Base-by-base conservation (phyloP, 2,329 filamentous ascomycete species). In the Helminthosporium solani region DNA sequence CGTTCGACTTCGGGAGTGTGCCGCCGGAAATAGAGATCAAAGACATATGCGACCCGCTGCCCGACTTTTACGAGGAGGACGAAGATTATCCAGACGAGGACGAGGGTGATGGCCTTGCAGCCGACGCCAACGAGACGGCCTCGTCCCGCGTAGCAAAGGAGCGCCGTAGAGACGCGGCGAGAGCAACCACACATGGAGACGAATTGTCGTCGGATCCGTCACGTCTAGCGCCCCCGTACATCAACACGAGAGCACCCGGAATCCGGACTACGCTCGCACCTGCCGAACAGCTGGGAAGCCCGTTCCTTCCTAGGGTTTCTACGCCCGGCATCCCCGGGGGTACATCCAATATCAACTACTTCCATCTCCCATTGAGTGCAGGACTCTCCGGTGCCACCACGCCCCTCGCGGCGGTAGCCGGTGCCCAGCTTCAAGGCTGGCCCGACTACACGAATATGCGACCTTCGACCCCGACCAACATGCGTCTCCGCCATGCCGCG, bases 11-110 rank as follows among this genome's bases (percentile, higher is more conserved):
- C 68, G 94, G 94, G 38, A 83, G 78, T 21, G 84, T 92, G 40
- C 79, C 88, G 31, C 94, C 94, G 1, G 82, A 88, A 58, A 81
- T 99, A 33, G 90, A 95, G 66, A 85, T 99, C 62, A 97, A 96
- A 73, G 94, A 97, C 70, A 91, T 99, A 50, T 95, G 92, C 59
- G 91, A 99, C 67, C 94, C 94, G 2, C 80, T 97, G 47, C 86
- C 90, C 0, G 94, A 99, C 63, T 99, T 99, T 66, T 99, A 99
- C 75, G 94, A 96, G 60, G 85, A 88, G 57, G 83, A 87, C 20
- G 75, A 84, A 30, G 86, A 87, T 49, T 79, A 81, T 18, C 77
- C 81, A 20, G 79, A 81, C 31, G 79, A 76, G 30, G 80, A 83
- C 11, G 77, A 77, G 8, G 65, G 59, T 49, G 63, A 50, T 25